These are phyloP conservation scores for Globisporangium uncinulatum DNA, from an alignment of 352 stramenopile species.

Conservation along the genomic window DNA sequence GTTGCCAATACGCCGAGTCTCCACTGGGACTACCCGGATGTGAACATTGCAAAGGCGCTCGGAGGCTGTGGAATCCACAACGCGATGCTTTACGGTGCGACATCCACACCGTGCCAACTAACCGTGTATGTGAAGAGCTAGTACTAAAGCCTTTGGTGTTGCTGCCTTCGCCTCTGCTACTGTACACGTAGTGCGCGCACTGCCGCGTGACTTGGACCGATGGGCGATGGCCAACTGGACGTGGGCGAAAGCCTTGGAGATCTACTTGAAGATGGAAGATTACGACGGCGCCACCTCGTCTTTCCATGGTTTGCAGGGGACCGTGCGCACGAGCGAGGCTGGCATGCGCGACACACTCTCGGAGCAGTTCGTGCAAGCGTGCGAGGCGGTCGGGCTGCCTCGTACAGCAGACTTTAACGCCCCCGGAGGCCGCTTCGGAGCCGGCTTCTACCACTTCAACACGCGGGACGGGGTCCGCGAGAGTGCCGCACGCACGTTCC, in stretches of 20 bases:
- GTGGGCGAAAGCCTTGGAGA: constrained; percentile 60
- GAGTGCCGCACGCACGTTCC: constrained; percentile 67
- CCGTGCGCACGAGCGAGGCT: constrained; percentile 51
- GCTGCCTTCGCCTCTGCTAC: no score
- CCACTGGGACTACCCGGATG: constrained; percentile 76
- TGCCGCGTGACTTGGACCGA: constrained; percentile 63
- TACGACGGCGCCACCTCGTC: constrained; percentile 50
- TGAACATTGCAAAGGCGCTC: constrained; percentile 80
- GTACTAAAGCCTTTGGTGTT: not conserved
- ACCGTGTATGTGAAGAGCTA: no score
- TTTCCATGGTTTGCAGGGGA: constrained; percentile 47
- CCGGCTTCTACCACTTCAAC: constrained; percentile 87
- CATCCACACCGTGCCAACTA: not conserved
- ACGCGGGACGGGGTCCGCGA: constrained; percentile 76
- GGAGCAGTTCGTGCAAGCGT: constrained; percentile 45
- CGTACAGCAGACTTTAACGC: constrained; percentile 78
- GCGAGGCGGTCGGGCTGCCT: constrained; percentile 45
- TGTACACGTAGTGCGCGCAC: constrained; percentile 39
- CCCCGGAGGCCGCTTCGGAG: constrained; percentile 54
- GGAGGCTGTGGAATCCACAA: constrained; percentile 89
- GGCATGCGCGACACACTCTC: constrained; percentile 26
- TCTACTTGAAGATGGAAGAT: constrained; percentile 76
- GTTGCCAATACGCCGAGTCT: constrained; percentile 60
- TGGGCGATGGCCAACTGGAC: constrained; percentile 77
- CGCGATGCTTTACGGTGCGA: constrained; percentile 85